These are phyloP conservation scores for Aspergillus indologenus DNA, from an alignment of 495 filamentous ascomycete species.

Conservation along the genomic window DNA sequence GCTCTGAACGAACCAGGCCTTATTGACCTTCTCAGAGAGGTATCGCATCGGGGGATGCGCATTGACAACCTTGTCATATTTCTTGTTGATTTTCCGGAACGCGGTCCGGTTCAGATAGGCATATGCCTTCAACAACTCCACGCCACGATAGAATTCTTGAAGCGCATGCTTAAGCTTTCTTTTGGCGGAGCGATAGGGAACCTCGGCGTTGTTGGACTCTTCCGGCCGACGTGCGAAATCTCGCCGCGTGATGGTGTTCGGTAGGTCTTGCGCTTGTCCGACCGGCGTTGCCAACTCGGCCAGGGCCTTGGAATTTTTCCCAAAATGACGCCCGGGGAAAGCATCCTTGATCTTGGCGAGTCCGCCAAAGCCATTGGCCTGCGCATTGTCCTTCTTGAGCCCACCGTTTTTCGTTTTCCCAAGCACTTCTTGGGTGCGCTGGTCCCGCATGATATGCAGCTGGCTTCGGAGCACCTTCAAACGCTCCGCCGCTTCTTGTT, in stretches of 20 bases:
- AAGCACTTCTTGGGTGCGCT: conserved; percentile 67
- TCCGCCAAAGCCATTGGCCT: conserved; percentile 22
- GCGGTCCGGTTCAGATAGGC: conserved; percentile 84
- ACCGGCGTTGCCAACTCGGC: conserved; percentile 48
- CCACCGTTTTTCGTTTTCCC: conserved; percentile 27
- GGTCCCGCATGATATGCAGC: conserved; percentile 82
- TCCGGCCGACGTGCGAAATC: conserved; percentile 62
- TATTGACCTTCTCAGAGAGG: conserved; percentile 90
- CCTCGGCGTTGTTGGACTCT: conserved; percentile 47
- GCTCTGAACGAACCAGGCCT: conserved; percentile 84
- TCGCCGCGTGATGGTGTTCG: conserved; percentile 39
- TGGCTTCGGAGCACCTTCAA: conserved; percentile 71
- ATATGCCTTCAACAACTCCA: conserved; percentile 90
- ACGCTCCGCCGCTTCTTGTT: conserved; percentile 71
- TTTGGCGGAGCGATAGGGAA: conserved; percentile 81
- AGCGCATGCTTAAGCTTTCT: conserved; percentile 84
- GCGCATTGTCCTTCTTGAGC: conserved; percentile 22
- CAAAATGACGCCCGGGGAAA: conserved; percentile 41
- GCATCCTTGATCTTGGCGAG: conserved; percentile 30
- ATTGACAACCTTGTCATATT: conserved; percentile 88
- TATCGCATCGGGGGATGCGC: conserved; percentile 73
- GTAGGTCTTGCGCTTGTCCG: conserved; percentile 27
- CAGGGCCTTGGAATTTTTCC: conserved; percentile 57
- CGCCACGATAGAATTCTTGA: conserved; percentile 86
- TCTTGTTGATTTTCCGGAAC: conserved; percentile 98